These are phyloP conservation scores for Aspergillus conjunctus DNA, from an alignment of 495 filamentous ascomycete species.

Conservation along the genomic window DNA sequence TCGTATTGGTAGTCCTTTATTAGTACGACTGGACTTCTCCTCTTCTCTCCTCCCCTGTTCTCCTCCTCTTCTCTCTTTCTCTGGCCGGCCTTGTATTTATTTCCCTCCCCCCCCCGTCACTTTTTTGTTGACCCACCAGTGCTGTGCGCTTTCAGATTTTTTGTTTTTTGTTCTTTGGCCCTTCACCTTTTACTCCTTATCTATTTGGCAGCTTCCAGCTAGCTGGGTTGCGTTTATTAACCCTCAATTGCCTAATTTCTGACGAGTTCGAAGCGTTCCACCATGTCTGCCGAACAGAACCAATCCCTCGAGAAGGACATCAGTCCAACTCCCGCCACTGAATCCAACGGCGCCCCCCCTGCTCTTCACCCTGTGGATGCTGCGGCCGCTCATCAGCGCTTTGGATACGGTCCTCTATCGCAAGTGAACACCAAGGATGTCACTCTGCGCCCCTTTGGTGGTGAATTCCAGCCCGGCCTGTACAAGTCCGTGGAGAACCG, in stretches of 20 bases:
- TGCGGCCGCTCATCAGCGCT: slow-evolving; percentile 49
- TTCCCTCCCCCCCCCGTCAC: slow-evolving; percentile 28
- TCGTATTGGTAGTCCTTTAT: not conserved
- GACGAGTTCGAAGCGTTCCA: slow-evolving; percentile 17
- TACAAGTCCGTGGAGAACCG: slow-evolving; percentile 74
- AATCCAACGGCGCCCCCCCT: slow-evolving; percentile 26
- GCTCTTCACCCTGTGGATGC: slow-evolving; percentile 38
- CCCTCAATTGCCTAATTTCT: not conserved
- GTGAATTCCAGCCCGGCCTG: slow-evolving; percentile 94
- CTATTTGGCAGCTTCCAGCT: slow-evolving; percentile 23
- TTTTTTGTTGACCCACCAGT: slow-evolving; percentile 31
- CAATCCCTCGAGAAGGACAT: slow-evolving; percentile 44
- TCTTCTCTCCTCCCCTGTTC: slow-evolving; percentile 11
- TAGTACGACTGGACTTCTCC: not conserved
- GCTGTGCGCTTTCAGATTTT: slow-evolving; percentile 36
- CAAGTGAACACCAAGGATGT: slow-evolving; percentile 66
- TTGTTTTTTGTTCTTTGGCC: slow-evolving; percentile 14
- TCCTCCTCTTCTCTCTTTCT: slow-evolving; percentile 15
- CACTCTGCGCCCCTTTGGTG: slow-evolving; percentile 80
- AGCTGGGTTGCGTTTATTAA: slow-evolving; percentile 25
- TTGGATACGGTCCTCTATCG: slow-evolving; percentile 67
- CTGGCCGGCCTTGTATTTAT: slow-evolving; percentile 20
- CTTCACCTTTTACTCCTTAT: slow-evolving; percentile 16
- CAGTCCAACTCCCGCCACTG: slow-evolving; percentile 15
- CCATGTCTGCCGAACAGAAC: slow-evolving; percentile 37